Percentiles rank a stretch among this genome's conserved stretches.
Conservation (phyloP, 345 rosid species). For the Ceriops decandra region DNA sequence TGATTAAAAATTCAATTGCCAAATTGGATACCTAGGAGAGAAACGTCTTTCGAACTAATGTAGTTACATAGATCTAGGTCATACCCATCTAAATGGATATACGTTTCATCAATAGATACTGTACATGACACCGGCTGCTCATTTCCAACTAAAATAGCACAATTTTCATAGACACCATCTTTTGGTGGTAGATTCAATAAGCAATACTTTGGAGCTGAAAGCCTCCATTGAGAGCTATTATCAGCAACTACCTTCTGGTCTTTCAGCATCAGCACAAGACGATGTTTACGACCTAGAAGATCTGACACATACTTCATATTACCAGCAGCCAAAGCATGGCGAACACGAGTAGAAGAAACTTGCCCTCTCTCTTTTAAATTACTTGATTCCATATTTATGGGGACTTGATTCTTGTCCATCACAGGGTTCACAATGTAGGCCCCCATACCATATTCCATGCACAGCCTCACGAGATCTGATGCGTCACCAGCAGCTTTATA, state of each 20-base stretch:
- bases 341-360: constrained; percentile 92
- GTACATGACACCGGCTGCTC: constrained; percentile 45
- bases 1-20: constrained; percentile 28
- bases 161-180: constrained; percentile 54
- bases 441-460: constrained; percentile 60
- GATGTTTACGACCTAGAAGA: constrained; percentile 81
- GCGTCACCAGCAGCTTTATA: constrained; percentile 92
- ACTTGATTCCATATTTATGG: constrained; percentile 25
- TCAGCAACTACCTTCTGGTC: constrained; percentile 25
- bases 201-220: constrained; percentile 55
- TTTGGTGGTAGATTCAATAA: constrained; percentile 71
- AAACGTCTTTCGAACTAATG: constrained; percentile 34
- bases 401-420: constrained; percentile 73
- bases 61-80: constrained; percentile 30
- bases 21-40: constrained; percentile 66
- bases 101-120: constrained; percentile 48
- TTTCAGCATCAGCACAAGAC: constrained; percentile 51
- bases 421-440: constrained; percentile 75
- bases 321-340: constrained; percentile 76
- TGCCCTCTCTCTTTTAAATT: constrained; percentile 81
- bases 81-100: constrained; percentile 59
- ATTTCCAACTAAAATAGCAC: constrained; percentile 44
- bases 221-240: constrained; percentile 24
- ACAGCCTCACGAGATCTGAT: constrained; percentile 59
- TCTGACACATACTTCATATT: constrained; percentile 74